A percentile compares a stretch with the other conserved stretches of the same genome.
These are phyloP conservation scores for Hypholoma fasciculare DNA, from an alignment of 768 basidiomycete genomes.

Conservation along the genomic window DNA sequence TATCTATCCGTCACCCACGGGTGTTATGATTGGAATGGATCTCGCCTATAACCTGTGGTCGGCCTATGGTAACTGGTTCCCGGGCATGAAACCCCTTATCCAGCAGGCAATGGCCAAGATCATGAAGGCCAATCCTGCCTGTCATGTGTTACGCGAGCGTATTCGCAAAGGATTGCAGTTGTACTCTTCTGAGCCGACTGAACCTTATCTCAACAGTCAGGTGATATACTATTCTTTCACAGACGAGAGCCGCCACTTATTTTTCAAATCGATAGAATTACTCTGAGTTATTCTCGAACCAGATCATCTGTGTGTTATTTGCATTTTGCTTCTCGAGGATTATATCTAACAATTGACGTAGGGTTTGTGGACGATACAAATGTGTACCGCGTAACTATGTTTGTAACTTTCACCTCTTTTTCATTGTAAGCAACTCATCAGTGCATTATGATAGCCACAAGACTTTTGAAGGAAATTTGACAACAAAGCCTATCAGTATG, in stretches of 20 bases:
- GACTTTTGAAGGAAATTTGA: conserved; percentile 99
- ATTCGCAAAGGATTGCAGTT: conserved; percentile 98
- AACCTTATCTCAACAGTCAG: conserved; percentile 98
- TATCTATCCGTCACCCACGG: conserved; percentile 98
- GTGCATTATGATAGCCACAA: conserved; percentile 69
- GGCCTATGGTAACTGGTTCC: conserved; percentile 99
- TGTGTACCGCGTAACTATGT: conserved; percentile 98
- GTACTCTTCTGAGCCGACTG: conserved; percentile 98
- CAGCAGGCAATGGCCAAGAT: conserved; percentile 99
- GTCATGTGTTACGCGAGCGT: conserved; percentile 96
- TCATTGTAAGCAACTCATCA: conserved; percentile 4
- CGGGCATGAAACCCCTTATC: conserved; percentile 95
- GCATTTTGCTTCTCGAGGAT: background rate
- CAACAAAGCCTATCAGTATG: conserved; percentile 96
- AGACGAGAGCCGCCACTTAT: background rate
- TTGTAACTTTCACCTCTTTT: conserved; percentile 18
- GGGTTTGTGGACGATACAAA: conserved; percentile 99
- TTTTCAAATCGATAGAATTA: conserved; percentile 56
- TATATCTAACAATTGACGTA: conserved; percentile 21
- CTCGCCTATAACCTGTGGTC: conserved; percentile 98
- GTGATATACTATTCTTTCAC: conserved; percentile 21
- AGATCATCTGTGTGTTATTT: conserved; percentile 80
- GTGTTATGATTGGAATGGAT: conserved; percentile 99
- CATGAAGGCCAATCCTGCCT: conserved; percentile 99
- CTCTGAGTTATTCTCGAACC: conserved; percentile 95